phyloP scores from a whole-genome alignment of 2,329 filamentous ascomycete species.

The Colletotrichum viniferum region DNA sequence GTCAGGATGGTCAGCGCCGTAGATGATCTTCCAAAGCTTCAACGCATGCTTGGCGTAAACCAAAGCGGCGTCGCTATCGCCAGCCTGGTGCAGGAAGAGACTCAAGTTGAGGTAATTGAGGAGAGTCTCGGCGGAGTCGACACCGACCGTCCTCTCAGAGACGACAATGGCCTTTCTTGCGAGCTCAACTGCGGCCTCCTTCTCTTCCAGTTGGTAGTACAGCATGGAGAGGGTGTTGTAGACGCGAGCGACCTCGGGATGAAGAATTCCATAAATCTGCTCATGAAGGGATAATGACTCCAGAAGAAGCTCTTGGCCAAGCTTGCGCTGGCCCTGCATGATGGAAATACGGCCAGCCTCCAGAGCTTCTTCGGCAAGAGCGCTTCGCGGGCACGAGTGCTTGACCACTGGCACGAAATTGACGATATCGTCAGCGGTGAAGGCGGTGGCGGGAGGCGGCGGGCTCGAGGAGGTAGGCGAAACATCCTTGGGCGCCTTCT shows the following conservation, averaged over 20 bases:
- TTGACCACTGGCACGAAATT: conserved; percentile 96
- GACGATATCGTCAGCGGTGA: conserved; percentile 82
- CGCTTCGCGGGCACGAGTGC: conserved; percentile 88
- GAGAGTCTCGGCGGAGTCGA: conserved; percentile 93
- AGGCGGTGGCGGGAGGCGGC: conserved; percentile 47
- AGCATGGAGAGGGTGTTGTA: conserved; percentile 96
- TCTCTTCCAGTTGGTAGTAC: conserved; percentile 98
- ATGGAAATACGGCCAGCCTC: conserved; percentile 97
- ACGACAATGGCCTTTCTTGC: conserved; percentile 97
- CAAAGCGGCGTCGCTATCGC: conserved; percentile 88
- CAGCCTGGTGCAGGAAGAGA: conserved; percentile 89
- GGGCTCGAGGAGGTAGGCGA: conserved; percentile 49
- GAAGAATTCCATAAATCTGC: conserved; percentile 97
- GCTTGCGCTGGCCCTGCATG: conserved; percentile 90
- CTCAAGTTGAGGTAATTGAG: conserved; percentile 95
- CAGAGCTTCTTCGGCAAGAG: conserved; percentile 91
- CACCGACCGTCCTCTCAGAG: conserved; percentile 88
- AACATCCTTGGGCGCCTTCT: conserved; percentile 49
- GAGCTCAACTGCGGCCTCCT: conserved; percentile 92
- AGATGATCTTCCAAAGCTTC: conserved; percentile 96
- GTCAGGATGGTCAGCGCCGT: conserved; percentile 91
- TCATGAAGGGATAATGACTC: conserved; percentile 96
- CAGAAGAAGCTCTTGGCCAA: conserved; percentile 93
- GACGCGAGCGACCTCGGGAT: conserved; percentile 92
- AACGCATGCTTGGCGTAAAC: conserved; percentile 91